Evolutionary conservation across 1,284 basidiomycete species (phyloP), one percentile per base, ranked within the genome.

Genomic region (Trichosporon asahii): DNA sequence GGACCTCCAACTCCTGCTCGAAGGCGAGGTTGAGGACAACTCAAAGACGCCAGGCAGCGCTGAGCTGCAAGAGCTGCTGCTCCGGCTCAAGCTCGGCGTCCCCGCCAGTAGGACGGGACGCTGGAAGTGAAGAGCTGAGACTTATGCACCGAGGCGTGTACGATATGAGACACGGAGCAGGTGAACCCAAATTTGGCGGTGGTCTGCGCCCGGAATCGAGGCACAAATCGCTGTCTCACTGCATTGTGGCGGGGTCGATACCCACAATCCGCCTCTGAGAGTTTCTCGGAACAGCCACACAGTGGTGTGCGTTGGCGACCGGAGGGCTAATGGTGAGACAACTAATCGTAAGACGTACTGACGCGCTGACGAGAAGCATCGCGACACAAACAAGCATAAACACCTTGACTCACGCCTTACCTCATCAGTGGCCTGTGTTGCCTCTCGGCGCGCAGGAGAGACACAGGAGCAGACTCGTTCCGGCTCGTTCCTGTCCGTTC

Each of bases 1-100:
- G 35, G 79, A 80, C 70, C 46, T 79, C 55, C 69, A 76, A 27
- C 65, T 77, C 4, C 67, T 79, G 46, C 65, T 78, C 12, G 70
- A 70, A 2, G 76, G 76, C 1, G 77, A 76, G 49, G 61, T 40
- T 18, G 44, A 31, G 64, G 63, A 29, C 23, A 46, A 33, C 37
- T 18, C 57, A 6, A 53, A 66, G 11, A 37, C 31, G 5, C 60
- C 65, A 1, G 76, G 71, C 3, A 46, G 46, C 5, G 65, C 53
- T 1, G 74, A 77, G 66, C 66, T 78, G 63, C 71, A 70, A 60
- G 77, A 78, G 65, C 65, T 78, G 65, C 23, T 78, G 23, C 29
- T 77, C 49, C 70, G 77, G 7, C 65, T 78, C 8, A 70, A 69
- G 35, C 65, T 77, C 14, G 66, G 68, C 5, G 64, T 21, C 12